phyloP scores from a whole-genome alignment of 2,329 filamentous ascomycete species.

The Aspergillus sp. region DNA sequence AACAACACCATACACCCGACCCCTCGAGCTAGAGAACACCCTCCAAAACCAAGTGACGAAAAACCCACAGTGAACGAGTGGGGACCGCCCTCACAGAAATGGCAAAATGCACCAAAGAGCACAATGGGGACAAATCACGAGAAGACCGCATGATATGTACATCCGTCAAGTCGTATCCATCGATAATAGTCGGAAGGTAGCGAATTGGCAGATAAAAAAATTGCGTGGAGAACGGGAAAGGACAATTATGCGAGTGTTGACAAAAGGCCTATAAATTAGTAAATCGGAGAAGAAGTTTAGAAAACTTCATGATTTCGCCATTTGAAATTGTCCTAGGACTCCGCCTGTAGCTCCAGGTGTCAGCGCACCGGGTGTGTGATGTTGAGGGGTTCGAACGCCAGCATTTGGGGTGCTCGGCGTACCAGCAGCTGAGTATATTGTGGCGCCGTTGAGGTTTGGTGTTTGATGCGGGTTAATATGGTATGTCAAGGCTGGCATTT shows the following conservation, averaged over 20 bases:
- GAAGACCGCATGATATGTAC: conserved; percentile 35
- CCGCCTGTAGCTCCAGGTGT: conserved; percentile 75
- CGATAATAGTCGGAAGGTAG: conserved; percentile 4
- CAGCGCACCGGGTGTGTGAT: conserved; percentile 61
- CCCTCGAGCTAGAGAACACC: conserved; percentile 27
- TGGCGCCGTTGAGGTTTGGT: conserved; percentile 55
- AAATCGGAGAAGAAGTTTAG: conserved; percentile 2
- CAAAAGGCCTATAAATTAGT: conserved; percentile 18
- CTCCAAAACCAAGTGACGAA: conserved; percentile 23
- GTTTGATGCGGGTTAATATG: conserved; percentile 50
- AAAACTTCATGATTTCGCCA: conserved; percentile 29
- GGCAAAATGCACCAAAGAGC: conserved; percentile 24
- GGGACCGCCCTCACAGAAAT: conserved; percentile 10
- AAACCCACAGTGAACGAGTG: conserved; percentile 21
- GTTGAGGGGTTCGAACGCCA: conserved; percentile 47
- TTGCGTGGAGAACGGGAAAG: neutral
- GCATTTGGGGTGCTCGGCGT: conserved; percentile 69
- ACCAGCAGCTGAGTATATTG: conserved; percentile 49
- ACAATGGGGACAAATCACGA: conserved; percentile 13
- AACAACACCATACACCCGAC: conserved; percentile 31
- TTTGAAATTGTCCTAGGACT: conserved; percentile 70
- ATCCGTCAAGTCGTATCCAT: conserved; percentile 35
- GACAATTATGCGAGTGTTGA: conserved; percentile 1
- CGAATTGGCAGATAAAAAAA: conserved; percentile 1
- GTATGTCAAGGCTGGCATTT: conserved; percentile 55